Conservation (phyloP, 306 rosid species). For the Lathyrus aphaca region DNA sequence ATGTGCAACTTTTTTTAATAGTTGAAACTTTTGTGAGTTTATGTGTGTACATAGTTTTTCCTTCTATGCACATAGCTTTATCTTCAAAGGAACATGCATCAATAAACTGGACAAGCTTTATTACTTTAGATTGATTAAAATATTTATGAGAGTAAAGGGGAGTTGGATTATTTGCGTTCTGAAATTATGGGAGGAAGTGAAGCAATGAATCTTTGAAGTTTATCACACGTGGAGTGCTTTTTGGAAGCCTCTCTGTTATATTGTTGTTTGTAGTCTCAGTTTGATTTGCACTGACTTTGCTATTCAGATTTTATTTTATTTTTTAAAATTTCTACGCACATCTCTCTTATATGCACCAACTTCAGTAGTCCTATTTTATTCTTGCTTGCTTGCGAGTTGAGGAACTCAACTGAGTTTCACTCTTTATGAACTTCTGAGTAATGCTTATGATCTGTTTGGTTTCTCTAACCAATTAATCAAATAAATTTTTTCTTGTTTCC, state of each 20-base stretch:
- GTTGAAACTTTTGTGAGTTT: not conserved
- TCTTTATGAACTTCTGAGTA: not conserved
- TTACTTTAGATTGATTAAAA: not conserved
- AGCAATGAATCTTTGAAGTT: constrained; percentile 4
- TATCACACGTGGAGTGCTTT: not conserved
- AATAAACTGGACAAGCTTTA: not conserved
- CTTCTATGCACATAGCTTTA: not conserved
- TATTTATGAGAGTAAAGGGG: not conserved
- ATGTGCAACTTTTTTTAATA: not conserved
- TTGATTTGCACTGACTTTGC: constrained; percentile 9
- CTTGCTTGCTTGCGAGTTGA: not conserved
- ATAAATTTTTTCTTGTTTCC: constrained; percentile 12
- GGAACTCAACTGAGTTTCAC: not conserved
- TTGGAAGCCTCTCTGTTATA: constrained; percentile 10
- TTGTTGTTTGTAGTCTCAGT: constrained; percentile 9
- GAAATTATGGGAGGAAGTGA: not conserved
- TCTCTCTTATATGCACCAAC: constrained; percentile 4
- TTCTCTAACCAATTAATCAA: not conserved
- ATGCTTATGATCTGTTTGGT: constrained; percentile 2
- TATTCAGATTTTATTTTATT: not conserved
- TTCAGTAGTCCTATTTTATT: not conserved
- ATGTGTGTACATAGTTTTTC: not conserved
- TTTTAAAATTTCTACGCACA: not conserved
- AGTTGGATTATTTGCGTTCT: not conserved
- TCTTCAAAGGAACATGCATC: not conserved